Evolutionary conservation across 257 asterid genomes (phyloP), one percentile per base, ranked within the genome.

Genomic region (Fraxinus excelsior): DNA sequence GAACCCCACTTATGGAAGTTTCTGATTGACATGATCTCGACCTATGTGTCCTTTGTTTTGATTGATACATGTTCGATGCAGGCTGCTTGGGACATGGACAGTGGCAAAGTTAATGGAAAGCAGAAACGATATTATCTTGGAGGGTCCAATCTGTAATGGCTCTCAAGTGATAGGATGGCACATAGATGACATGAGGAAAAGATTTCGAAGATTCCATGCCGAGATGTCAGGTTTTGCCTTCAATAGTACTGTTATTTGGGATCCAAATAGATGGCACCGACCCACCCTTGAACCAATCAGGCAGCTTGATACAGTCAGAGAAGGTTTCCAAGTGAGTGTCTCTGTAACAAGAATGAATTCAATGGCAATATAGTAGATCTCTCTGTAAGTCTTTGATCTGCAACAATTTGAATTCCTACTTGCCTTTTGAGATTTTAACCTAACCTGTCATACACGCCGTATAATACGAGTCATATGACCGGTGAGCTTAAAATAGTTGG

Each of bases 111-210:
- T 92, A 70, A 88, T 74, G 53, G 89, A 79, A 49, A 81, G 80
- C 74, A 65, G 76, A 76, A 88, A 71, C 21, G 34, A 84, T 8
- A 77, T 86, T 40, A 66, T 82, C 74, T 80, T 86, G 29, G 91
- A 90, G 65, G 97, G 97, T 81, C 97, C 97, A 31, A 78, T 92
- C 70, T 92, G 97, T 79, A 87, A 89, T 37, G 86, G 90, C 68
- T 82, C 95, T 67, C 85, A 80, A 84, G 25, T 92, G 37, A 78
- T 81, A 46, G 97, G 97, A 72, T 92, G 97, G 97, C 97, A 92
- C 66, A 68, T 84, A 13, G 80, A 53, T 71, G 86, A 82, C 74
- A 58, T 58, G 74, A 64, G 69, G 64, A 83, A 79, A 70, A 76
- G 80, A 64, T 77, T 66, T 25, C 68, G 85, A 76, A 87, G 94